A percentile compares a stretch with the other conserved stretches of the same genome.
Evolutionary conservation across 2,329 filamentous ascomycete genomes (phyloP).

Genomic region (Pseudogymnoascus sp.): DNA sequence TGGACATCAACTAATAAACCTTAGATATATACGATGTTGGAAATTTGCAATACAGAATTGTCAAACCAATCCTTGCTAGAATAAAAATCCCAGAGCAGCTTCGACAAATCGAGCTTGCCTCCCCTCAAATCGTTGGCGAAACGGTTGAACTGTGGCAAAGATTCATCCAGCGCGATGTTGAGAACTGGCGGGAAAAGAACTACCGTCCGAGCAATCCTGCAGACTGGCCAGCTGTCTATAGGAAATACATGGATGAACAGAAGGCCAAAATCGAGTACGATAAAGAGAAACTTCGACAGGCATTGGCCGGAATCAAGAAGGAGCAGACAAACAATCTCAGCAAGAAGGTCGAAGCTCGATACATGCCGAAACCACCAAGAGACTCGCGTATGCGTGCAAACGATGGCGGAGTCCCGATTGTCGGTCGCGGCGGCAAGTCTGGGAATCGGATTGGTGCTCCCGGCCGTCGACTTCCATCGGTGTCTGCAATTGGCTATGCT

Average conservation of each 20-base stretch:
- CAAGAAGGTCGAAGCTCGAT: slow-evolving; percentile 46
- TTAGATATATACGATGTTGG: slow-evolving; percentile 62
- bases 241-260: slow-evolving; percentile 55
- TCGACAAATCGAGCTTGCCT: slow-evolving; percentile 63
- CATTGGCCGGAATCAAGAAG: slow-evolving; percentile 48
- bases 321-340: slow-evolving; percentile 51
- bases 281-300: slow-evolving; percentile 46
- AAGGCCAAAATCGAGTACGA: slow-evolving; percentile 50
- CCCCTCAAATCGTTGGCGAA: slow-evolving; percentile 65
- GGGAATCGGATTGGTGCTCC: background rate
- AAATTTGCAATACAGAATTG: slow-evolving; percentile 58
- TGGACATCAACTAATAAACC: background rate
- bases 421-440: slow-evolving; percentile 35
- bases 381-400: slow-evolving; percentile 31
- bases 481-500: background rate
- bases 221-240: slow-evolving; percentile 74
- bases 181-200: slow-evolving; percentile 53
- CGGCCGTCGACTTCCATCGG: background rate
- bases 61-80: slow-evolving; percentile 60
- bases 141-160: slow-evolving; percentile 68
- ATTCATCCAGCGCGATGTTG: slow-evolving; percentile 72
- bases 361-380: slow-evolving; percentile 38
- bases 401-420: slow-evolving; percentile 27
- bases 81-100: slow-evolving; percentile 70
- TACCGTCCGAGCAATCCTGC: slow-evolving; percentile 58